Conservation (phyloP, 305 asterid genomes). For the Nicotiana rustica region DNA sequence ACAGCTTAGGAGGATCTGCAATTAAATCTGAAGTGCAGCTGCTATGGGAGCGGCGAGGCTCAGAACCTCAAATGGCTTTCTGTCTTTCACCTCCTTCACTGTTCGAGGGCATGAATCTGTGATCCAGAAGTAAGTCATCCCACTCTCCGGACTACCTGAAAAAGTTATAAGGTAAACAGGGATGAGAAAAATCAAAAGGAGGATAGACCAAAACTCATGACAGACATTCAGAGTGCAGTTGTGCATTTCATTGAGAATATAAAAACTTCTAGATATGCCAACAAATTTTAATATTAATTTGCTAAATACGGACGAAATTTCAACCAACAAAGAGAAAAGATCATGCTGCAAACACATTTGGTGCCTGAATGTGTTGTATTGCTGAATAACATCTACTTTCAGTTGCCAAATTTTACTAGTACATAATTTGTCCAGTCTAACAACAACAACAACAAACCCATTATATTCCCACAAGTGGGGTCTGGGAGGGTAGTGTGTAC, state of each 20-base stretch:
- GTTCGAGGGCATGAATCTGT: conserved; percentile 96
- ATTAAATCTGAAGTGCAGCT: conserved; percentile 81
- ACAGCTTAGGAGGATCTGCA: conserved; percentile 19
- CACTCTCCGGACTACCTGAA: conserved; percentile 75
- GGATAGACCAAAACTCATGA: neutral
- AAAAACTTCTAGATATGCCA: neutral
- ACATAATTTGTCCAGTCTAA: conserved; percentile 6
- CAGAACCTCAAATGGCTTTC: conserved; percentile 79
- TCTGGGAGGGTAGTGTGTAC: no score
- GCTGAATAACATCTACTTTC: neutral
- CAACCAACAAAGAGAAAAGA: neutral
- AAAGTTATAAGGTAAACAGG: conserved; percentile 33
- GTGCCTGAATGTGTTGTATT: neutral
- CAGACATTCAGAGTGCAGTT: neutral
- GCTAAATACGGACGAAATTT: neutral
- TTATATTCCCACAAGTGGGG: no score
- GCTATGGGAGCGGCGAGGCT: conserved; percentile 92
- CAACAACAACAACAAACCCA: no score
- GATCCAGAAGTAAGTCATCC: conserved; percentile 91
- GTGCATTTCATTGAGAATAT: conserved; percentile 7
- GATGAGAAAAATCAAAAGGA: neutral
- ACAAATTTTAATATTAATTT: neutral
- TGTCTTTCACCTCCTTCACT: conserved; percentile 79
- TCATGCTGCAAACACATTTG: neutral
- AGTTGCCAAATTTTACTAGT: neutral